Conservation (phyloP, 352 stramenopile genomes). For the Aphanomyces cochlioides region DNA sequence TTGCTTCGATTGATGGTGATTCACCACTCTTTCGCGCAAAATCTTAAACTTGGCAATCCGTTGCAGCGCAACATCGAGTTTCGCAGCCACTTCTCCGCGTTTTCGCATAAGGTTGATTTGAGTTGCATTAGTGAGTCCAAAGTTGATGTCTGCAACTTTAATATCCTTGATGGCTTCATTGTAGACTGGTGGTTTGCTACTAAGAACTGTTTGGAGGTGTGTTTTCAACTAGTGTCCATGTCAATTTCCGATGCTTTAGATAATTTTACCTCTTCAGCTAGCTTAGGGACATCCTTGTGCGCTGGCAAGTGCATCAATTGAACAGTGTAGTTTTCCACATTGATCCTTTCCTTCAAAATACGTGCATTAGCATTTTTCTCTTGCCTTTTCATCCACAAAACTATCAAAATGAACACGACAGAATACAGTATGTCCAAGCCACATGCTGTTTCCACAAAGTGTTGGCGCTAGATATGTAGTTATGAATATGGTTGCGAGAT, state of each 20-base stretch:
- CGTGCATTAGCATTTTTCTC: conserved; percentile 57
- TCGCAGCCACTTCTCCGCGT: conserved; percentile 57
- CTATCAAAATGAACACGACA: conserved; percentile 57
- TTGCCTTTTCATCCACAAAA: conserved; percentile 70
- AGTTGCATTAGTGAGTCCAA: conserved; percentile 60
- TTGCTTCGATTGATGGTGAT: neutral
- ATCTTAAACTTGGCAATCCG: conserved; percentile 63
- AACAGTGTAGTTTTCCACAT: conserved; percentile 71
- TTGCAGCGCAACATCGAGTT: conserved; percentile 60
- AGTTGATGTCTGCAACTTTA: conserved; percentile 71
- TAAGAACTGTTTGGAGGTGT: conserved; percentile 64
- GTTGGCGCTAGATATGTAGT: conserved; percentile 43
- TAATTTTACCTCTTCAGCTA: conserved; percentile 51
- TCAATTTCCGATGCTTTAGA: neutral
- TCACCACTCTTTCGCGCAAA: conserved; percentile 35
- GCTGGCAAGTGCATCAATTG: conserved; percentile 61
- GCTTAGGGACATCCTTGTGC: conserved; percentile 55
- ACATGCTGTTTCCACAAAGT: conserved; percentile 65
- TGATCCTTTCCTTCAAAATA: conserved; percentile 62
- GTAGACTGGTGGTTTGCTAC: conserved; percentile 43
- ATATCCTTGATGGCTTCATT: conserved; percentile 55
- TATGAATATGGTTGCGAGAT: neutral
- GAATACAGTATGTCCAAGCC: conserved; percentile 68
- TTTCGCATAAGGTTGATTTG: conserved; percentile 59
- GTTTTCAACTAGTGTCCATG: conserved; percentile 43